phyloP scores from a whole-genome alignment of 1,139 yeast species.

The Blastobotrys persicus region DNA sequence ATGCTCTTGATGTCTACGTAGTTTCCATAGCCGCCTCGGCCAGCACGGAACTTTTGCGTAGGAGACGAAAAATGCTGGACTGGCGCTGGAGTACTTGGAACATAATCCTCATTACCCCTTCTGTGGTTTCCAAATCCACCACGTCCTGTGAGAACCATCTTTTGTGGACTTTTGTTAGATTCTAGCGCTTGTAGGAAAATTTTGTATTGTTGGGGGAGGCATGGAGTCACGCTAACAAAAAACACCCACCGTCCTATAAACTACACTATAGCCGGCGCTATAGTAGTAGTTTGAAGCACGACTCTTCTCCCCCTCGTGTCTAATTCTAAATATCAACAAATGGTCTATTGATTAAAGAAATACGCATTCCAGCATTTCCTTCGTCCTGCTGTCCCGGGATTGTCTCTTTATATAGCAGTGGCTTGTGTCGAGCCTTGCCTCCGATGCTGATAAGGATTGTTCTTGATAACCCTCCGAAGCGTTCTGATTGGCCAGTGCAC shows the following conservation, averaged over 20 bases:
- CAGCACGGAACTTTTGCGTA: constrained; percentile 36
- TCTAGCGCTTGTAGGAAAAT: background rate
- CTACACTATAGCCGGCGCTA: background rate
- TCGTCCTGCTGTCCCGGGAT: background rate
- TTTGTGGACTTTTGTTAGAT: constrained; percentile 7
- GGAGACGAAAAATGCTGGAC: constrained; percentile 39
- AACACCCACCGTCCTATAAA: background rate
- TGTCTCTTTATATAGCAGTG: background rate
- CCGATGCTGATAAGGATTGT: background rate
- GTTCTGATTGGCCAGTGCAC: background rate
- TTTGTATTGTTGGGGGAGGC: constrained; percentile 2
- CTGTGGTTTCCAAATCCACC: constrained; percentile 37
- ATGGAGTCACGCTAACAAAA: background rate
- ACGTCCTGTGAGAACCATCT: constrained; percentile 37
- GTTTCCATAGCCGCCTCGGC: constrained; percentile 43
- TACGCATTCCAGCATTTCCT: background rate
- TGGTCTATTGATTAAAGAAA: background rate
- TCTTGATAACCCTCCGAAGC: background rate
- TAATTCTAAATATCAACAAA: background rate
- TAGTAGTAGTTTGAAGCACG: background rate
- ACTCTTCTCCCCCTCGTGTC: background rate
- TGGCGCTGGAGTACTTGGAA: constrained; percentile 37
- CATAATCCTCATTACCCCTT: constrained; percentile 16
- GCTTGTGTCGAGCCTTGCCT: background rate
- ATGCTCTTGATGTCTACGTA: constrained; percentile 33